Base-by-base conservation (phyloP, 2,329 filamentous ascomycete genomes). In the Cercospora nicotianae region DNA sequence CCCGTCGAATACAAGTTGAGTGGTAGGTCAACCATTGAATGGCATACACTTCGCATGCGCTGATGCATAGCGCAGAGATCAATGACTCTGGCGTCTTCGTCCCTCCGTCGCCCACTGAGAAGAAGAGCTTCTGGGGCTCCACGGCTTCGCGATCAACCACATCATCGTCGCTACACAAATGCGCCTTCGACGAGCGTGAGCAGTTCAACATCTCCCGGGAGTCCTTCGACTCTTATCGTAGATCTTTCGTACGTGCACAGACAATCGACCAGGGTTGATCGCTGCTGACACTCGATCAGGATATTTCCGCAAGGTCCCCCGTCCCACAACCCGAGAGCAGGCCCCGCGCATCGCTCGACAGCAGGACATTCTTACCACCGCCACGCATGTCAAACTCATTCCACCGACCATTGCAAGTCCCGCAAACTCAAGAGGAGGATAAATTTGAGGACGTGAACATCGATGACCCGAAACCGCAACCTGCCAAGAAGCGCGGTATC, bases 1-100 rank as follows among this genome's bases (percentile, higher is more conserved):
- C 77, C 81, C 12, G 75, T 79, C n/a, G 83, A 85, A 70, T 85
- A 84, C 77, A 83, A 85, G 74, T 68, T 85, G 75, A 84, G 83
- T 76, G 83, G 83, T 85, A 77, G 74, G 81, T 76, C 30, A 51
- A 23, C 12, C 39, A 26, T 59, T 33, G 48, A 51, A 42, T 33
- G 64, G 28, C 33, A 23, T 16, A 42, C 2, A 10, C 31, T 26
- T 59, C 33, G 26, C 26, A 45, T 9, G 20, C 33, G 51, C 62
- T 64, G 63, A 64, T 42, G 33, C 31, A 42, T 30, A 45, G 42
- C 59, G 74, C 79, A 97, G 94, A 97, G 72, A 95, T 98, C 79
- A 96, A 96, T 78, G 94, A 96, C 81, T 96, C 91, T 79, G 94
- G 94, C 73, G 91, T 97, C 70, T 98, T 96, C 82, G 87, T 98